Conservation (phyloP, 225 moss, liverwort and hornwort species). For the Takakia lepidozioides region DNA sequence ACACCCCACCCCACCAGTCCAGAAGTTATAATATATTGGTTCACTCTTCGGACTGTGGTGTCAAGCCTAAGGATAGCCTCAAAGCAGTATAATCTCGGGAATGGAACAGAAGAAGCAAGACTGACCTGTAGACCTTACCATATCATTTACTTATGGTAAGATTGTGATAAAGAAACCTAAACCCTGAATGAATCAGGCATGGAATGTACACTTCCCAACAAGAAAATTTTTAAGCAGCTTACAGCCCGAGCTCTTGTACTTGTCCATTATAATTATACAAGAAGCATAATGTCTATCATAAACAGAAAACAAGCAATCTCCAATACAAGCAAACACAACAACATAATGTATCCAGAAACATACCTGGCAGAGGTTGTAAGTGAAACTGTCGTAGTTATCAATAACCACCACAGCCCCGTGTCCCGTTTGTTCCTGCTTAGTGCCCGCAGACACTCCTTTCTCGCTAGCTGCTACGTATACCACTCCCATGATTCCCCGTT, state of each 20-base stretch:
- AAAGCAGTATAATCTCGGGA: too few species aligned
- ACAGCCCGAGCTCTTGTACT: constrained; percentile 61
- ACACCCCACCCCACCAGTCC: too few species aligned
- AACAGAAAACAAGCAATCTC: too few species aligned
- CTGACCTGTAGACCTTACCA: too few species aligned
- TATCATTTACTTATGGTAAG: too few species aligned
- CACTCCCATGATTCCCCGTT: background rate
- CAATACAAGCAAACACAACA: too few species aligned
- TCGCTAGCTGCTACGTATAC: constrained; percentile 9
- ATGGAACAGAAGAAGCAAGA: too few species aligned
- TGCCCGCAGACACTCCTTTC: background rate
- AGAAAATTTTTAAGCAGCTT: background rate
- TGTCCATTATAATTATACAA: too few species aligned
- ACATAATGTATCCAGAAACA: too few species aligned
- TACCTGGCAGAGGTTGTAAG: constrained; percentile 89
- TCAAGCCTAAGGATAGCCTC: background rate
- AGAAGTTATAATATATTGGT: background rate
- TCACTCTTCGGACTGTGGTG: background rate
- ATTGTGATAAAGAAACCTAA: too few species aligned
- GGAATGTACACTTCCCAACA: background rate
- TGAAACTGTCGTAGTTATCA: constrained; percentile 99
- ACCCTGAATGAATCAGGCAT: too few species aligned
- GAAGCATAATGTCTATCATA: too few species aligned
- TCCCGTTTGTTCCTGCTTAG: constrained; percentile 3
- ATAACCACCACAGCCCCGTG: constrained; percentile 55